A percentile compares a stretch with the other conserved stretches of the same genome.
Conservation (phyloP, 139 green algal genomes). For the Cymbomonas tetramitiformis region DNA sequence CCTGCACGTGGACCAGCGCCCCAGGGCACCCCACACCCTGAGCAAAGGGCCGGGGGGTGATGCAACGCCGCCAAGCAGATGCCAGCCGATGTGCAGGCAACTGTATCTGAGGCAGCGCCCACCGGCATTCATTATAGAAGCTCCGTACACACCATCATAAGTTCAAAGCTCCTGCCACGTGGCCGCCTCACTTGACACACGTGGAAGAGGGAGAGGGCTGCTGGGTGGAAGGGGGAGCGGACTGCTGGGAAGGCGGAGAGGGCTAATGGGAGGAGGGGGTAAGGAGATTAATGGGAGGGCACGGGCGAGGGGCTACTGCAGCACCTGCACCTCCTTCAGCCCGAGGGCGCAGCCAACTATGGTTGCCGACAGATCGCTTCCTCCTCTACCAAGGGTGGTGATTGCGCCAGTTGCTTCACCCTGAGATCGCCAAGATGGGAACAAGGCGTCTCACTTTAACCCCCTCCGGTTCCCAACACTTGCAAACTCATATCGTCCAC, state of each 20-base stretch:
- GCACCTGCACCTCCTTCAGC: conserved; percentile 68
- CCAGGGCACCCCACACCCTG: conserved; percentile 62
- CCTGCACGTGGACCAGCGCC: conserved; percentile 65
- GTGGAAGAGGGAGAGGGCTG: no score
- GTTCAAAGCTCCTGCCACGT: no score
- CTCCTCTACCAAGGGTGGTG: conserved; percentile 87
- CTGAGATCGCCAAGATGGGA: no score
- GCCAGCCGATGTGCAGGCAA: no score
- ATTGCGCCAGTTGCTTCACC: conserved; percentile 58
- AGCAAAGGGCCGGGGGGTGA: not conserved
- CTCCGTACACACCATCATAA: no score
- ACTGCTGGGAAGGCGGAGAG: not conserved
- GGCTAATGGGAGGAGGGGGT: not conserved
- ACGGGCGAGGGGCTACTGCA: conserved; percentile 21
- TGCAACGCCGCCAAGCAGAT: no score
- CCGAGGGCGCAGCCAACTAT: conserved; percentile 72
- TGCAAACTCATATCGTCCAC: conserved; percentile 1
- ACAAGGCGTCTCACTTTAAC: no score
- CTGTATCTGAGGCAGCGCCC: no score
- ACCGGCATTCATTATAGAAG: no score
- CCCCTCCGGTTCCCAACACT: no score
- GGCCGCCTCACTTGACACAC: no score
- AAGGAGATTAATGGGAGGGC: not conserved
- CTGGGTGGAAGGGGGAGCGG: not conserved
- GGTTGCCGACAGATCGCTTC: conserved; percentile 84